Percentiles rank a stretch among this genome's conserved stretches.
Conservation (phyloP, 1,139 yeast genomes). For the Nakaseomyces uthaithaninus region DNA sequence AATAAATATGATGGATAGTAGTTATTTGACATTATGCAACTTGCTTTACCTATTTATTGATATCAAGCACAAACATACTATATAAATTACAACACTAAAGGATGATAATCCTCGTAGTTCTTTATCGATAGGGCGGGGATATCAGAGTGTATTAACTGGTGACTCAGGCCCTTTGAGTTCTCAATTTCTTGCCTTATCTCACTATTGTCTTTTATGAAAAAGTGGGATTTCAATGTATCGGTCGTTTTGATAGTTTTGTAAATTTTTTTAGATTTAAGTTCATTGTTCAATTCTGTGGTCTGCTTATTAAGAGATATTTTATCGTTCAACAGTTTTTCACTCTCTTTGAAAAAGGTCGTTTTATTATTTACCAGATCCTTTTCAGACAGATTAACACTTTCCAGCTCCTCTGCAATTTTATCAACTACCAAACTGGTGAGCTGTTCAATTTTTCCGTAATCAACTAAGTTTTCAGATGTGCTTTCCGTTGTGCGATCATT, state of each 20-base stretch:
- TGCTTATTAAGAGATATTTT: slow-evolving; percentile 30
- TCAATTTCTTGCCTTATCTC: slow-evolving; percentile 2
- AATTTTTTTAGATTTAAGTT: slow-evolving; percentile 1
- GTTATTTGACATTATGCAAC: too few relatives aligned
- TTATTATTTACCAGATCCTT: slow-evolving; percentile 21
- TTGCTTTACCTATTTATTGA: not conserved
- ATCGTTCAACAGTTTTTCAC: slow-evolving; percentile 27
- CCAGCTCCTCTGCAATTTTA: not conserved
- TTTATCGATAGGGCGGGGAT: not conserved
- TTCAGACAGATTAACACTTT: not conserved
- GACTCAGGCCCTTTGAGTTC: not conserved
- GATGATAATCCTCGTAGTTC: slow-evolving; percentile 3
- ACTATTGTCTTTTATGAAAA: slow-evolving; percentile 2
- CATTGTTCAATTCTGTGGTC: slow-evolving; percentile 24
- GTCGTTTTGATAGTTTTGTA: slow-evolving; percentile 4
- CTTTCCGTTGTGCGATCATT: not conserved
- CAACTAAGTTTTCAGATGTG: not conserved
- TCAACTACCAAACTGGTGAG: not conserved
- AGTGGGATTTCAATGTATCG: not conserved
- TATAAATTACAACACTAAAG: slow-evolving; percentile 4
- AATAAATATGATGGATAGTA: too few relatives aligned
- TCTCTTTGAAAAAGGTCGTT: slow-evolving; percentile 23
- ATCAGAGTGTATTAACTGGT: not conserved
- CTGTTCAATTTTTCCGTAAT: not conserved
- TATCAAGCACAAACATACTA: not conserved